Base-by-base conservation (phyloP, 768 basidiomycete genomes). In the Suillus clintonianus region DNA sequence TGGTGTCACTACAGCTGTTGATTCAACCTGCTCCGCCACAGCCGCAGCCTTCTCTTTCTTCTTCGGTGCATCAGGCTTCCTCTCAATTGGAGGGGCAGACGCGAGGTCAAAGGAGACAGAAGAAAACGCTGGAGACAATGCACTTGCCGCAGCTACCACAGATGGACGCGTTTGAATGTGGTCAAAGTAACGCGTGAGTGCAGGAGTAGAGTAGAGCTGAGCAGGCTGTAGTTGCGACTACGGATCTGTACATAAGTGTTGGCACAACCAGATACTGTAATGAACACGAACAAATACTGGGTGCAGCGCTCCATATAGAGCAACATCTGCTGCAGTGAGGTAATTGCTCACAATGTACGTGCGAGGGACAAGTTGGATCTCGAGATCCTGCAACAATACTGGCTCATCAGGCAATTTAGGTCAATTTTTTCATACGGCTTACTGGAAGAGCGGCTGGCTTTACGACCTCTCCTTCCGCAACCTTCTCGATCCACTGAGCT, bases 171-270 rank as follows among this genome's bases (percentile, higher is more conserved):
- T 83, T 79, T 99, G 97, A 63, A 99, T 85, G 77, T 98, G 94
- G 77, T 96, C 91, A 73, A 99, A 97, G 82, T 97, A 98, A 51
- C 97, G 92, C 47, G 92, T 92, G 43, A 99, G 75, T 24, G 92
- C 84, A 6, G 97, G 95, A 61, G 88, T 85, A 19, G 88, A 78
- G 73, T 92, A 89, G 80, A 92, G 90, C 72, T 91, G 86, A n/a
- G 83, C 68, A 5, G 91, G 82, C 69, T 87, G 84, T 19, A 91
- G 80, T 71, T 89, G 86, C 10, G 90, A 86, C 90, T 97, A 74
- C 39, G 64, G 19, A 11, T 4, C 5, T 22, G 60, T 76, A 39
- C 3, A 32, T 61, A 56, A 59, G 60, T 37, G 30, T 41, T 71
- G 64, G 64, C 27, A 15, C 19, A 32, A 41, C 15, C 24, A 48